phyloP scores from a whole-genome alignment of 305 asterid species.

The Solanum hybrid region DNA sequence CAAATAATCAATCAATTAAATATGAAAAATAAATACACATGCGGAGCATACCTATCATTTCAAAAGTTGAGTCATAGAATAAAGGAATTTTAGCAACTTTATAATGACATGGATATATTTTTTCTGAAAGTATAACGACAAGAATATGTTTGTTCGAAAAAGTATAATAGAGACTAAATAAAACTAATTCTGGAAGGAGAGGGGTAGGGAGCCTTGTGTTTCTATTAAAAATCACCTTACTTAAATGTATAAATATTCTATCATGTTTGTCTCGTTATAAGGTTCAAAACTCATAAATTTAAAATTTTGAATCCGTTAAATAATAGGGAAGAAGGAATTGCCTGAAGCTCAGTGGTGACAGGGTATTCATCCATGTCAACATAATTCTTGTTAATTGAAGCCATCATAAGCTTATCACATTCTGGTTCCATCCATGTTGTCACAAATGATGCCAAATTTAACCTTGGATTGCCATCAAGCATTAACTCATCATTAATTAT shows the following conservation, averaged over 20 bases:
- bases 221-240: neutral
- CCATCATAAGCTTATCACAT: slow-evolving; percentile 48
- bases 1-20: neutral
- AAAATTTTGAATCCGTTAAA: neutral
- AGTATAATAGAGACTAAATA: neutral
- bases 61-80: neutral
- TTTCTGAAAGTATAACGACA: neutral
- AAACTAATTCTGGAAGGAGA: neutral
- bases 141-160: neutral
- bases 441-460: slow-evolving; percentile 42
- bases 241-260: neutral
- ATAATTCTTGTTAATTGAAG: slow-evolving; percentile 41
- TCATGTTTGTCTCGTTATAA: neutral
- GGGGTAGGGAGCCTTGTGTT: too few relatives aligned
- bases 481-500: slow-evolving; percentile 48
- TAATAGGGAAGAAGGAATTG: neutral
- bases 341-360: slow-evolving; percentile 49
- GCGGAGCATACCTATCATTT: neutral
- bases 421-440: slow-evolving; percentile 56
- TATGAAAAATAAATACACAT: neutral
- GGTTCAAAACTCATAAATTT: neutral
- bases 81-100: neutral
- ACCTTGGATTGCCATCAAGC: slow-evolving; percentile 47
- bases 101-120: neutral
- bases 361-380: slow-evolving; percentile 58